Percentiles rank a stretch among this genome's conserved stretches.
These are phyloP conservation scores for Chaetomium olivaceum DNA, from an alignment of 2,329 filamentous ascomycete genomes.

Conservation along the genomic window DNA sequence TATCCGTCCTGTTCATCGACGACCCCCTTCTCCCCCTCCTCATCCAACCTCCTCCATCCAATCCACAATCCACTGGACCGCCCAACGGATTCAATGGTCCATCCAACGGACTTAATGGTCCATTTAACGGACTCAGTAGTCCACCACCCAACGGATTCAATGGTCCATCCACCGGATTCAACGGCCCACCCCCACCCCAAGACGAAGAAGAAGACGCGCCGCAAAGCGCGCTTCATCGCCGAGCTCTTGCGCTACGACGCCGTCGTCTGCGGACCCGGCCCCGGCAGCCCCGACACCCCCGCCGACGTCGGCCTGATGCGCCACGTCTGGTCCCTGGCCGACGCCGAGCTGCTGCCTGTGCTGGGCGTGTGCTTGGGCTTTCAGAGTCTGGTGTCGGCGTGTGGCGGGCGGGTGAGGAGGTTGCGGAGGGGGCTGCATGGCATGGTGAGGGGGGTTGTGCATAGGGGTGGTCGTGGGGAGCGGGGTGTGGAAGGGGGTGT, in stretches of 20 bases:
- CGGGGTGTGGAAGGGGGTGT: conserved; percentile 14
- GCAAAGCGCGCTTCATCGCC: conserved; percentile 43
- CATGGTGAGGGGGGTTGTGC: conserved; percentile 69
- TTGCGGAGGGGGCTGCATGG: conserved; percentile 78
- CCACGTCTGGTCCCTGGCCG: conserved; percentile 68
- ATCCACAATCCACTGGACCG: not conserved
- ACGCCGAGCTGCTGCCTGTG: conserved; percentile 66
- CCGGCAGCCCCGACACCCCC: conserved; percentile 71
- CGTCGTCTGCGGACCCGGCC: conserved; percentile 86
- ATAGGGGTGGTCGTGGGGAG: conserved; percentile 38
- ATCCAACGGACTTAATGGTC: too few species aligned
- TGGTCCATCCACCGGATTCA: too few species aligned
- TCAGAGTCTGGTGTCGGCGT: conserved; percentile 72
- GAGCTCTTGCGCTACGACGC: conserved; percentile 70
- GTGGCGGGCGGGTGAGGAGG: conserved; percentile 66
- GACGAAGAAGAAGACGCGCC: not conserved
- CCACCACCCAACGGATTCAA: conserved; percentile 42
- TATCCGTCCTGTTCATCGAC: conserved; percentile 74
- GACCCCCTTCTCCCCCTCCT: conserved; percentile 45
- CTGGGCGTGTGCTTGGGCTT: conserved; percentile 89
- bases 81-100: conserved; percentile 37
- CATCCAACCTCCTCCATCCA: conserved; percentile 12
- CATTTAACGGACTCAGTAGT: too few species aligned
- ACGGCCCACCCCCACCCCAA: not conserved
- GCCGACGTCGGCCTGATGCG: conserved; percentile 82